Base-by-base conservation (phyloP, 75 land plant species). In the Pseudotsuga menziesii region DNA sequence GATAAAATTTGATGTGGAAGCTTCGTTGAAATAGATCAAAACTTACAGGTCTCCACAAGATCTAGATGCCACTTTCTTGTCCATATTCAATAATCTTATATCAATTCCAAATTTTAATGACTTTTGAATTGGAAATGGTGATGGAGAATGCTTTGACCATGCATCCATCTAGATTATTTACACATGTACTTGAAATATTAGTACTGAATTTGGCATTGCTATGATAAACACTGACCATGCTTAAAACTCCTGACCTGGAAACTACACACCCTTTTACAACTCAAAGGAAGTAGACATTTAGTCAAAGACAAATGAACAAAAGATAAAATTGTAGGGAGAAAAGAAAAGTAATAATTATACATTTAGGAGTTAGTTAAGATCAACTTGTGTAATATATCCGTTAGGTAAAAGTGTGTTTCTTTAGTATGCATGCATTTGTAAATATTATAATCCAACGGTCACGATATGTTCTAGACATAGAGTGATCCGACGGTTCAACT, bases 1-100 rank as follows among this genome's bases (percentile, higher is more conserved):
- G 23, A 39, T n/a, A 41, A 16, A 3, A 25, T 8, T 61, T 8
- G 12, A 26, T 58, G 19, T 19, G 5, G n/a, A 58, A 1, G 22
- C 4, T 19, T 58, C 2, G 2, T n/a, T 2, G 41, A 41, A 69
- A 69, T 20, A 12, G 22, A 0, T 20, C 5, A 27, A 39, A 74
- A 89, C 99, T 90, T 75, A 96, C 99, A 94, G 59, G 61, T 96
- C 98, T 41, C 98, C 99, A 83, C 89, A 94, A 73, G 98, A 87
- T 61, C 98, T 92, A 79, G 87, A 87, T 60, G 92, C 95, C 80
- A 94, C 85, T 83, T 91, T 94, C 63, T 86, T 85, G 54, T 81
- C 90, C 73, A 87, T 77, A 61, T 91, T 91, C 81, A 97, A 61
- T 55, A 89, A 81, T 77, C 81, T 84, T 67, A 73, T 81, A 80